Base-by-base conservation (phyloP, 1,139 yeast genomes). In the Blastobotrys ciferrii region DNA sequence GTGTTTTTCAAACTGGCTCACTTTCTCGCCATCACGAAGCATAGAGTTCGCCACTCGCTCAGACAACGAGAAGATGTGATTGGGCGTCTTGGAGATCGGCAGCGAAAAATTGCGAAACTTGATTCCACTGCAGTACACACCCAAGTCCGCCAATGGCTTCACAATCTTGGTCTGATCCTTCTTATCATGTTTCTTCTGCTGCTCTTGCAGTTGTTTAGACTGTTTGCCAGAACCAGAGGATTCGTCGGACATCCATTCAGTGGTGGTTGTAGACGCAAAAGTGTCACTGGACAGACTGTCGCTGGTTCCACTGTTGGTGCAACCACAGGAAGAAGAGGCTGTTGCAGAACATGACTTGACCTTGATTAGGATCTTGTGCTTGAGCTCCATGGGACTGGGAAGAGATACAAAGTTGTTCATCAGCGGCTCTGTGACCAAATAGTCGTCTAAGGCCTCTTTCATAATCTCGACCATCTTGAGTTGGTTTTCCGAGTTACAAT, bases 61-160 rank as follows among this genome's bases (percentile, higher is more conserved):
- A 52, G 84, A 83, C 51, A 94, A 75, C 1, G 98, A 89, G 62
- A 91, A 92, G 51, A 91, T 81, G 65, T 91, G 98, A 57, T 85
- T 85, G 50, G 68, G 72, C 0, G 87, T 77, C 61, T 89, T 88
- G 0, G 96, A 87, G 58, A 86, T 95, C 0, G 96, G 95, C 32
- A 87, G 70, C 0, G 95, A 82, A 60, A 89, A 88, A 63, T 88
- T 88, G 25, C 87, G 73, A 62, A 85, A 91, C 60, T 84, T 87
- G 32, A 81, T 63, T 0, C 97, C 97, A 54, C 82, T 80, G 49
- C 83, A 54, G 67, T 86, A 80, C 51, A 88, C 74, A 25, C 87
- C 84, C 58, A 91, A 67, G 1, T 67, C 72, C 43, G 87, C 77
- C 7, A 92, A 66, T 43, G 77, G 82, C 1, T 74, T 71, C 1